A percentile compares a stretch with the other conserved stretches of the same genome.
These are phyloP conservation scores for Auricularia sp. DNA, from an alignment of 768 basidiomycete genomes.

Conservation along the genomic window DNA sequence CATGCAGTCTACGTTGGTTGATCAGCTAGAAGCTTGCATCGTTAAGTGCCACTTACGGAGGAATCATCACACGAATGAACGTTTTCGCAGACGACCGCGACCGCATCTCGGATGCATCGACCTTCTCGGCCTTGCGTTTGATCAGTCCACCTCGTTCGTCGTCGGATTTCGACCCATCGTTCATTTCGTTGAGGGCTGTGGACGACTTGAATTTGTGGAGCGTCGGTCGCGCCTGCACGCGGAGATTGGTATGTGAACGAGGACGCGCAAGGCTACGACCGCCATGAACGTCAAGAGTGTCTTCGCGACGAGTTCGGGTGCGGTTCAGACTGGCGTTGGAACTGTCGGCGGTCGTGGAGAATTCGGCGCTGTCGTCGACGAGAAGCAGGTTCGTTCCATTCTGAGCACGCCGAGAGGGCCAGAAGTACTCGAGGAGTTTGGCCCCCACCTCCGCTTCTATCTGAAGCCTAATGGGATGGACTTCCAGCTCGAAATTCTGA, in stretches of 20 bases:
- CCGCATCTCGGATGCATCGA: neutral
- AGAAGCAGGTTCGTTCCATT: slow-evolving; percentile 5
- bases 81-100: neutral
- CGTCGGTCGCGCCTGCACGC: neutral
- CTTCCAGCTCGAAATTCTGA: slow-evolving; percentile 64
- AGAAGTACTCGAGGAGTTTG: slow-evolving; percentile 81
- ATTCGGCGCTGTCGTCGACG: slow-evolving; percentile 18
- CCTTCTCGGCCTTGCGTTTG: neutral
- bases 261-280: neutral
- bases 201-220: neutral
- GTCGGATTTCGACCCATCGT: neutral
- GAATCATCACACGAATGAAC: neutral
- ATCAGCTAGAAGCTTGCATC: neutral
- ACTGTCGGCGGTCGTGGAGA: neutral
- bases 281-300: neutral
- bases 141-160: neutral
- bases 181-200: neutral
- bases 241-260: neutral
- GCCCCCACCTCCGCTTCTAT: slow-evolving; percentile 75
- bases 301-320: neutral
- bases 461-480: slow-evolving; percentile 81
- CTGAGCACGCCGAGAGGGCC: slow-evolving; percentile 42
- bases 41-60: neutral
- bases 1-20: neutral
- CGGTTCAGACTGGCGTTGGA: neutral